phyloP scores from a whole-genome alignment of 805 yeast genomes.

The Candida silvatica region DNA sequence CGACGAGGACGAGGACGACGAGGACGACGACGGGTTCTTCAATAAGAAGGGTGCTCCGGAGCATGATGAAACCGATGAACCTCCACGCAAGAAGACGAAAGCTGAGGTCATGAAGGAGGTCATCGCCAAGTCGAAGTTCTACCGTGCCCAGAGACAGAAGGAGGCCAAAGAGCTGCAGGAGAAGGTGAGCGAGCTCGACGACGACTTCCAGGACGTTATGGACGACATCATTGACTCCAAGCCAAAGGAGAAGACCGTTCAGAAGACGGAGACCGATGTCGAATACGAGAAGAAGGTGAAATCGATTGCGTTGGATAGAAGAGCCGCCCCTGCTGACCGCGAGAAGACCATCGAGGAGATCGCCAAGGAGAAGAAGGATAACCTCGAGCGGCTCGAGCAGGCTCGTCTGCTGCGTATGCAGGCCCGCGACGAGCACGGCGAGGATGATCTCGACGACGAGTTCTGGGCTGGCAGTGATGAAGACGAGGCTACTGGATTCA shows the following conservation, averaged over 20 bases:
- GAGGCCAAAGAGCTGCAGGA: conserved; percentile 52
- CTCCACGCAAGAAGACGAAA: conserved; percentile 62
- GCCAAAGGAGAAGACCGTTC: conserved; percentile 19
- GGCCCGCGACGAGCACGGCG: conserved; percentile 36
- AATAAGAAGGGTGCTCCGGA: conserved; percentile 28
- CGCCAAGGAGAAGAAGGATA: conserved; percentile 49
- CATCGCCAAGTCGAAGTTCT: conserved; percentile 72
- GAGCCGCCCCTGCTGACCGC: conserved; percentile 76
- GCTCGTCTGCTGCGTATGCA: conserved; percentile 70
- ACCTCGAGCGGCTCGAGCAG: conserved; percentile 52
- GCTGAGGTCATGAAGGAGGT: conserved; percentile 83
- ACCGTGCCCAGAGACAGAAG: conserved; percentile 68
- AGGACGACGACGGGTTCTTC: conserved; percentile 22
- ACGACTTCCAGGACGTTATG: conserved; percentile 65
- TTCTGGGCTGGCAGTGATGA: conserved; percentile 57
- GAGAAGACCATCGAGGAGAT: conserved; percentile 73
- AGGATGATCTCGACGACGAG: conserved; percentile 59
- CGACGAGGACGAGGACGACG: conserved; percentile 30
- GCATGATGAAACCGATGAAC: conserved; percentile 20
- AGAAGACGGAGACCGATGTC: conserved; percentile 32
- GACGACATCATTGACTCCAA: conserved; percentile 21
- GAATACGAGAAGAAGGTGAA: conserved; percentile 61
- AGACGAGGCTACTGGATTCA: conserved; percentile 34
- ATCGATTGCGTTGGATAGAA: conserved; percentile 58
- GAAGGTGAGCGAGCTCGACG: conserved; percentile 60